phyloP scores from a whole-genome alignment of 805 yeast genomes.

The Grigorovia transvaalensis region DNA sequence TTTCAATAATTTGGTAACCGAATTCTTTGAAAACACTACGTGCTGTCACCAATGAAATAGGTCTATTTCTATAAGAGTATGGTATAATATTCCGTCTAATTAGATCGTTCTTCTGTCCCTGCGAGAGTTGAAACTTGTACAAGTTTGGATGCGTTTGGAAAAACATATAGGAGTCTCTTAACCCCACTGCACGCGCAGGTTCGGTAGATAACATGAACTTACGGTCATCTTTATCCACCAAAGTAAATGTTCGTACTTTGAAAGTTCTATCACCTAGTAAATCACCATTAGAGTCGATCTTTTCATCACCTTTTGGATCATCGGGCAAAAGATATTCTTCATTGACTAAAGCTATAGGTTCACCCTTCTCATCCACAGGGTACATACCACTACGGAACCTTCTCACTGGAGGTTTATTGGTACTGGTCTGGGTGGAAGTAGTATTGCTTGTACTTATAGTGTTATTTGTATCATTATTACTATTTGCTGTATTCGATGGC shows the following conservation, averaged over 20 bases:
- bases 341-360: conserved; percentile 48
- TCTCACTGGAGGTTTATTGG: conserved; percentile 2
- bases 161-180: conserved; percentile 80
- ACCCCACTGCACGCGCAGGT: conserved; percentile 91
- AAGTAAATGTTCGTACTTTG: conserved; percentile 58
- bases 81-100: conserved; percentile 77
- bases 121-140: conserved; percentile 61
- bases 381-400: conserved; percentile 16
- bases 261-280: conserved; percentile 64
- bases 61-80: conserved; percentile 79
- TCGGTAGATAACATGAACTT: conserved; percentile 89
- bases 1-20: conserved; percentile 73
- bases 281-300: conserved; percentile 58
- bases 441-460: conserved; percentile 8
- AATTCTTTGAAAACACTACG: conserved; percentile 82
- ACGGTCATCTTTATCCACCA: conserved; percentile 47
- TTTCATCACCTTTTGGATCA: conserved; percentile 70
- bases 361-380: conserved; percentile 58
- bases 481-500: neutral
- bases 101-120: conserved; percentile 72
- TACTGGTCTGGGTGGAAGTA: conserved; percentile 2
- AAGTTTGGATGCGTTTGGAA: conserved; percentile 78
- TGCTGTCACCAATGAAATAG: conserved; percentile 85
- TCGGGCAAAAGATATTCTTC: conserved; percentile 73
- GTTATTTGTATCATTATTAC: neutral